A percentile compares a stretch with the other conserved stretches of the same genome.
Conservation (phyloP, 2,329 filamentous ascomycete genomes). For the Calonectria pauciramosa region DNA sequence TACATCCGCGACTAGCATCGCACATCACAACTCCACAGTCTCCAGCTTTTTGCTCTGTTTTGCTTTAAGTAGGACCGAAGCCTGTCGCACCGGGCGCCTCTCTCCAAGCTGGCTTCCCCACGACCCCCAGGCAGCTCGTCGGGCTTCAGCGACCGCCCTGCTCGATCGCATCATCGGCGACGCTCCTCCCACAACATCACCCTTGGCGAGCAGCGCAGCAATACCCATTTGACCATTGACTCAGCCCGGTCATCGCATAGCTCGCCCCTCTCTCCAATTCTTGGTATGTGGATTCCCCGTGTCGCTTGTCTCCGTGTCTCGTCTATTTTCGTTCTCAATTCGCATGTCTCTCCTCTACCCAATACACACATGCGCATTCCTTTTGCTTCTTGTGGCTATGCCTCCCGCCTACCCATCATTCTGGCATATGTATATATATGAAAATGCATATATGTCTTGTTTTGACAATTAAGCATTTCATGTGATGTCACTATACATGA, state of each 20-base stretch:
- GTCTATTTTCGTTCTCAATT: conserved; percentile 30
- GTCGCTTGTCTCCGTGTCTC: conserved; percentile 39
- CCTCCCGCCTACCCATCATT: conserved; percentile 10
- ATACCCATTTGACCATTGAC: conserved; percentile 49
- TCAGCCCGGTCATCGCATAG: conserved; percentile 46
- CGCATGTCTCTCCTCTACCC: conserved; percentile 18
- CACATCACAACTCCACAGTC: not conserved
- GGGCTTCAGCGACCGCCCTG: conserved; percentile 63
- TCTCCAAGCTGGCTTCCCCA: conserved; percentile 65
- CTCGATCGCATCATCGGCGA: conserved; percentile 63
- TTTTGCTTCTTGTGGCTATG: conserved; percentile 26
- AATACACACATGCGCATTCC: conserved; percentile 22
- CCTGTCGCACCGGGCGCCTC: conserved; percentile 43
- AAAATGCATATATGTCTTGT: conserved; percentile 10
- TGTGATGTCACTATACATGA: conserved; percentile 21
- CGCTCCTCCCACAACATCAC: conserved; percentile 60
- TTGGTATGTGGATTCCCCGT: conserved; percentile 60
- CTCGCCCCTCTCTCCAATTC: conserved; percentile 64
- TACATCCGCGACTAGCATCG: conserved; percentile 2
- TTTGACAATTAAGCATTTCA: conserved; percentile 11
- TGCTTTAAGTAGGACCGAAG: conserved; percentile 29
- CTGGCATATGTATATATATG: not conserved
- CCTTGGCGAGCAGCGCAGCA: conserved; percentile 49
- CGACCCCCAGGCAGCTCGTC: conserved; percentile 66
- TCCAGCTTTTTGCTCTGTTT: conserved; percentile 13